Evolutionary conservation across 164 flowering plant species (phyloP).

Genomic region (Nymphaea thermarum): DNA sequence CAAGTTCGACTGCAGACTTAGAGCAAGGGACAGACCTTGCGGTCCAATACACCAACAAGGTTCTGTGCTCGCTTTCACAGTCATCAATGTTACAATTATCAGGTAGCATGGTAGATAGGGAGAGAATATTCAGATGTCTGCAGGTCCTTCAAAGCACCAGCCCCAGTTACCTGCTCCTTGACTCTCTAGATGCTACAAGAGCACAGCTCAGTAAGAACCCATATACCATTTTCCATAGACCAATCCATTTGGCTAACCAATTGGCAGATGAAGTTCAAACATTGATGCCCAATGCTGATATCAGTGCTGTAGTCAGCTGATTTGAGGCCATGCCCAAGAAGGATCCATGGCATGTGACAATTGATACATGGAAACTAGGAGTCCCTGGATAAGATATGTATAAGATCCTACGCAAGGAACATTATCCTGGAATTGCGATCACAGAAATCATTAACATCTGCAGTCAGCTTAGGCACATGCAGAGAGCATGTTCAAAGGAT

Average conservation of each 20-base stretch:
- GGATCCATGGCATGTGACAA: conserved; percentile 35
- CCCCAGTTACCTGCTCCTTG: conserved; percentile 38
- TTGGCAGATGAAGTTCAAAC: conserved; percentile 8
- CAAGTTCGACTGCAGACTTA: conserved; percentile 29
- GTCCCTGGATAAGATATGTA: conserved; percentile 45
- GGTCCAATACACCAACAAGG: conserved; percentile 51
- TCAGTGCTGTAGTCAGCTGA: too few species aligned
- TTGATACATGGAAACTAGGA: conserved; percentile 29
- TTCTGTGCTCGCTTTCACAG: conserved; percentile 39
- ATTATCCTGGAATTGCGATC: conserved; percentile 35
- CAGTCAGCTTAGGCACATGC: conserved; percentile 27
- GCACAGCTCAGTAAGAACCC: conserved; percentile 30
- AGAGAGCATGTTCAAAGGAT: conserved; percentile 21
- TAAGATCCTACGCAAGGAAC: conserved; percentile 20
- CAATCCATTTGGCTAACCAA: conserved; percentile 21
- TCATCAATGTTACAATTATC: conserved; percentile 45
- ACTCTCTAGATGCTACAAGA: conserved; percentile 46
- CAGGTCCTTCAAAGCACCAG: conserved; percentile 50
- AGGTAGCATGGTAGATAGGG: conserved; percentile 34
- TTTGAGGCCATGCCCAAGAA: conserved; percentile 17
- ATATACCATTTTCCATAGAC: conserved; percentile 18
- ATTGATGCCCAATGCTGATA: too few species aligned
- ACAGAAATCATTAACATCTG: conserved; percentile 28
- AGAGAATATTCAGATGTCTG: conserved; percentile 30
- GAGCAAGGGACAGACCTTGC: conserved; percentile 42